A percentile compares a stretch with the other conserved stretches of the same genome.
Conservation (phyloP, 2,329 filamentous ascomycete genomes). For the Exophiala viscosa region DNA sequence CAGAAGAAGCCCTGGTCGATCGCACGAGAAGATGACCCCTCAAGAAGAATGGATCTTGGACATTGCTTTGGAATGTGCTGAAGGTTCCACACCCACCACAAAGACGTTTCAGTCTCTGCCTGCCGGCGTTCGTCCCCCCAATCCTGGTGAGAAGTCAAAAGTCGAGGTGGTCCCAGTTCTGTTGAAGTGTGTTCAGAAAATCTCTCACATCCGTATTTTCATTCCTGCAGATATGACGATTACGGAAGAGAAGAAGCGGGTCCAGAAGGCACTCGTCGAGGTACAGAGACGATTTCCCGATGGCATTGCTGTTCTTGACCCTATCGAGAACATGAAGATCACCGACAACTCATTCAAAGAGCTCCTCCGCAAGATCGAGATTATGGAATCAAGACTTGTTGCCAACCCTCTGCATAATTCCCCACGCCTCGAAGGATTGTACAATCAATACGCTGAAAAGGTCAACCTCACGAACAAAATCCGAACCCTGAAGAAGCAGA, state of each 20-base stretch:
- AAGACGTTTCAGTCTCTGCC: slow-evolving; percentile 65
- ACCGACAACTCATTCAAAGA: slow-evolving; percentile 90
- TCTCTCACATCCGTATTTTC: slow-evolving; percentile 80
- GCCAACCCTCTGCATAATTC: slow-evolving; percentile 90
- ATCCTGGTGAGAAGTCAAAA: slow-evolving; percentile 61
- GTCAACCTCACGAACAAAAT: slow-evolving; percentile 71
- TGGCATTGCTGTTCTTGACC: slow-evolving; percentile 82
- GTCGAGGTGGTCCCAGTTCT: slow-evolving; percentile 84
- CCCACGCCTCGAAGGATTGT: slow-evolving; percentile 75
- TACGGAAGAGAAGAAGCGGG: slow-evolving; percentile 63
- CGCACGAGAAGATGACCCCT: slow-evolving; percentile 63
- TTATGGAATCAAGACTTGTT: slow-evolving; percentile 83
- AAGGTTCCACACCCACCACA: slow-evolving; percentile 49
- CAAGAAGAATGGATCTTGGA: slow-evolving; percentile 81
- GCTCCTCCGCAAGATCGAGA: slow-evolving; percentile 88
- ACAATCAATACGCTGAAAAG: slow-evolving; percentile 82
- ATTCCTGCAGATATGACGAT: slow-evolving; percentile 72
- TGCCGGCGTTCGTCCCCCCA: slow-evolving; percentile 57
- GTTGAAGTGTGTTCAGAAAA: slow-evolving; percentile 76
- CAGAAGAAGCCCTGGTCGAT: slow-evolving; percentile 62
- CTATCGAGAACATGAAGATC: slow-evolving; percentile 94
- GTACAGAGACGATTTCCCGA: slow-evolving; percentile 87
- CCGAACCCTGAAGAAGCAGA: slow-evolving; percentile 83
- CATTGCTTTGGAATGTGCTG: slow-evolving; percentile 66
- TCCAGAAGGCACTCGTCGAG: slow-evolving; percentile 68